Base-by-base conservation (phyloP, 352 stramenopile genomes). In the Globisporangium alternatum region DNA sequence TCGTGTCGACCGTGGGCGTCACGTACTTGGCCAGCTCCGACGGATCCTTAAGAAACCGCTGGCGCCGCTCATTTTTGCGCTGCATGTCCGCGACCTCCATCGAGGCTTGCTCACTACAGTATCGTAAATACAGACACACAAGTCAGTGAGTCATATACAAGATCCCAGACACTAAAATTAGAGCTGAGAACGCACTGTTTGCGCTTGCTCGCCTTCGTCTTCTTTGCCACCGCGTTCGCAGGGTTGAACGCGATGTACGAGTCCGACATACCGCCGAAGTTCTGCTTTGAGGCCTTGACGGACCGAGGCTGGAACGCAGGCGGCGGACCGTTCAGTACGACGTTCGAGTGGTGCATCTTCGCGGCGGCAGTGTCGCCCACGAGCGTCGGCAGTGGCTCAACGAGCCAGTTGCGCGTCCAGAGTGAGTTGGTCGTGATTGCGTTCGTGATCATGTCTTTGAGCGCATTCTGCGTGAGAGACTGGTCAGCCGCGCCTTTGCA, bases 361-460 rank as follows among this genome's bases (percentile, higher is more conserved):
- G 70, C 63, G 5, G 43, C 55, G 4, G 65, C 56, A 2, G 56
- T 71, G 63, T 92, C 81, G 7, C 78, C 77, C 13, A 90, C 77
- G 21, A 94, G 71, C 39, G 81, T 78, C 19, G 87, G 88, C 60
- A 96, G 62, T 2, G 85, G 80, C 68, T 95, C 84, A 12, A 69
- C 79, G 22, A 68, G 56, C 88, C 88, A 96, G 72, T 95, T 94
- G 62, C 83, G 88, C 15, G 86, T 93, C 86, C 86, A 95, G 47
- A 96, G 65, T 54, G 79, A 81, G 65, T 91, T 95, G 10, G 74
- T 80, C 74, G 86, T 92, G 48, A 95, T 93, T 49, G 88, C 85
- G 51, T 87, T 88, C 5, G 86, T 91, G 61, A 96, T 94, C 49
- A 88, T 63, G 44, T 91, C 81, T 58, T 95, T 96, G 15, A 96